Evolutionary conservation across 2,329 filamentous ascomycete species (phyloP).

Genomic region (Phialophora macrospora): DNA sequence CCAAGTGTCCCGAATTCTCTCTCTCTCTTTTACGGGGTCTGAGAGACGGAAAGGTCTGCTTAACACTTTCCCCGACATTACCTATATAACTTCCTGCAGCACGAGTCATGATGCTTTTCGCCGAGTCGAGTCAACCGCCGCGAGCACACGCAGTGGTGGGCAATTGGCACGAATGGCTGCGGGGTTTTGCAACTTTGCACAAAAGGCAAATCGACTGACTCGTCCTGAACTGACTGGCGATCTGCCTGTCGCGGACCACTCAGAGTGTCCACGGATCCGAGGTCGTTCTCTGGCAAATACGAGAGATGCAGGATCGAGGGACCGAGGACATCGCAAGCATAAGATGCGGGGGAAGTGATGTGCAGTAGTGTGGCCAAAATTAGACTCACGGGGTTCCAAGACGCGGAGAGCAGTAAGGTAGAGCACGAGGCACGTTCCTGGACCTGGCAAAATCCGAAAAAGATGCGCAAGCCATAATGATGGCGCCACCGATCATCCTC

Average conservation of each 20-base stretch:
- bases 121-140: conserved; percentile 11
- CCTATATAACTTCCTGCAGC: not conserved
- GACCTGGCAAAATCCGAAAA: not conserved
- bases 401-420: not conserved
- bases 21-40: not conserved
- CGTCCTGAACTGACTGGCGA: conserved; percentile 12
- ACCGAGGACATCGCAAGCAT: conserved; percentile 5
- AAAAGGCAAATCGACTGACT: conserved; percentile 5
- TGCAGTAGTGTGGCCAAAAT: not conserved
- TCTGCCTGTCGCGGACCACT: not conserved
- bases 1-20: no score
- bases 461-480: conserved; percentile 6
- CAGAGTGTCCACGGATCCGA: conserved; percentile 8
- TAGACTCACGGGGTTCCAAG: no score
- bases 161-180: not conserved
- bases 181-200: not conserved
- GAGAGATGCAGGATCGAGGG: not conserved
- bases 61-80: not conserved
- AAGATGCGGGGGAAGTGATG: conserved; percentile 4
- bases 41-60: not conserved
- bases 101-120: not conserved
- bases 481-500: conserved; percentile 24
- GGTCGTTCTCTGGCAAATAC: not conserved
- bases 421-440: not conserved
- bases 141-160: not conserved